A percentile compares a stretch with the other conserved stretches of the same genome.
Conservation (phyloP, 495 filamentous ascomycete genomes). For the Hypoxylon perforatum region DNA sequence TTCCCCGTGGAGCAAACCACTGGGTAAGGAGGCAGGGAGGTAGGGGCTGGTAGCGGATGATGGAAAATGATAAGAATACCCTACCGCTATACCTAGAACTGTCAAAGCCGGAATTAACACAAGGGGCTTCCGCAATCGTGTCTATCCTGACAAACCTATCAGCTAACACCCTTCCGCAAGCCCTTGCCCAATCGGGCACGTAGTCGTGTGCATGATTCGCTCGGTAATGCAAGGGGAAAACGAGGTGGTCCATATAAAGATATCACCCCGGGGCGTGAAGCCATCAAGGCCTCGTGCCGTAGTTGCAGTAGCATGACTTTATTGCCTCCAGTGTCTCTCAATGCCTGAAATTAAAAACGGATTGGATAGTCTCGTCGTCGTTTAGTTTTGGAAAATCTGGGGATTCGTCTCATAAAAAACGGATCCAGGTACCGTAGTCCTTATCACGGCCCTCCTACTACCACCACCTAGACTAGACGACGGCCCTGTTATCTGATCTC, state of each 20-base stretch:
- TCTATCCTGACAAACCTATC: conserved; percentile 27
- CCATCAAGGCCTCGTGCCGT: conserved; percentile 15
- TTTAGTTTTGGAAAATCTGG: conserved; percentile 27
- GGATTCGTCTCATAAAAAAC: conserved; percentile 1
- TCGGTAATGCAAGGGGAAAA: conserved; percentile 26
- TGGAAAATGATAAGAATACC: conserved; percentile 44
- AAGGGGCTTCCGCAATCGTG: neutral
- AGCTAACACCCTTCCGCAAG: neutral
- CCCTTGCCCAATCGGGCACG: conserved; percentile 33
- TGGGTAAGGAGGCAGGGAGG: no score
- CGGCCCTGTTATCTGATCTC: conserved; percentile 28
- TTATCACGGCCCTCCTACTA: conserved; percentile 26
- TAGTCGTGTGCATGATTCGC: conserved; percentile 36
- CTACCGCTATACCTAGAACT: conserved; percentile 18
- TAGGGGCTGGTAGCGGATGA: no score
- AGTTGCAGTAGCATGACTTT: conserved; percentile 31
- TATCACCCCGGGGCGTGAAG: conserved; percentile 27
- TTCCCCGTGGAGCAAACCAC: conserved; percentile 33
- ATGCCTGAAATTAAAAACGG: conserved; percentile 23
- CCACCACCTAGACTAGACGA: conserved; percentile 8
- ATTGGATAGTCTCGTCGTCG: conserved; percentile 22
- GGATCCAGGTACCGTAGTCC: conserved; percentile 1
- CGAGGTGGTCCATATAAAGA: conserved; percentile 1
- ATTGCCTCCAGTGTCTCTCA: conserved; percentile 4
- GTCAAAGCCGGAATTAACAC: conserved; percentile 8